Base-by-base conservation (phyloP, 2,329 filamentous ascomycete genomes). In the Chrysoporthe cubensis region DNA sequence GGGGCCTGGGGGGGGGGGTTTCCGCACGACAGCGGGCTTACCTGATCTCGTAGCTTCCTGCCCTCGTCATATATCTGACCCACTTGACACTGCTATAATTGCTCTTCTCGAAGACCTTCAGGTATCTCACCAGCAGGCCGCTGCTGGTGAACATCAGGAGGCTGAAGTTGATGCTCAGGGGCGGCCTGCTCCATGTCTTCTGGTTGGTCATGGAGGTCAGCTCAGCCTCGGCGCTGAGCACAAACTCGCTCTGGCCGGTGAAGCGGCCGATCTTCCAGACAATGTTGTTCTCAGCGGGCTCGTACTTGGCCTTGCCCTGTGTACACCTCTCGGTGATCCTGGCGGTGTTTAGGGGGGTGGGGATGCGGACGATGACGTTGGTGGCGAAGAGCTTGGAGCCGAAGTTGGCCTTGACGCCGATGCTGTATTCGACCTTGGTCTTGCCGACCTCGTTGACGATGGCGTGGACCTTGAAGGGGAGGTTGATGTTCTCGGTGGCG, bases 231-330 rank as follows among this genome's bases (percentile, higher is more conserved):
- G 96, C 96, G 74, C 91, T 96, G 68, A 99, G 85, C 14, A 99
- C 95, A 72, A 91, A 99, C 80, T 99, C 96, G 80, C 91, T 95
- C 80, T 97, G 94, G n/a, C 96, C 96, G 0, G 94, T 96, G 80
- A 99, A 99, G n/a, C 96, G 88, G 14, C 94, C 91, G 73, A 99
- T 98, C 85, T 97, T 98, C 96, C 96, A 99, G 14, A 98, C 91
- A 71, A 99, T 98, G 76, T 95, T 93, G 83, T 99, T 99, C 77
- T 97, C 94, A 71, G 94, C 92, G 0, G 96, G 96, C 80, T 99
- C 96, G 80, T 99, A 99, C 80, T 97, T 98, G 67, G 96, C 96
- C 78, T 97, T 97, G 69, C 96, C 96, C 80, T 98, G 94, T 1
- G 92, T 96, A 70, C 94, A 96, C 62, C 96, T 89, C 80, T 97